Percentiles rank a stretch among this genome's conserved stretches.
Evolutionary conservation across 129 eudicot species (phyloP).

Genomic region (Solidago caesia): DNA sequence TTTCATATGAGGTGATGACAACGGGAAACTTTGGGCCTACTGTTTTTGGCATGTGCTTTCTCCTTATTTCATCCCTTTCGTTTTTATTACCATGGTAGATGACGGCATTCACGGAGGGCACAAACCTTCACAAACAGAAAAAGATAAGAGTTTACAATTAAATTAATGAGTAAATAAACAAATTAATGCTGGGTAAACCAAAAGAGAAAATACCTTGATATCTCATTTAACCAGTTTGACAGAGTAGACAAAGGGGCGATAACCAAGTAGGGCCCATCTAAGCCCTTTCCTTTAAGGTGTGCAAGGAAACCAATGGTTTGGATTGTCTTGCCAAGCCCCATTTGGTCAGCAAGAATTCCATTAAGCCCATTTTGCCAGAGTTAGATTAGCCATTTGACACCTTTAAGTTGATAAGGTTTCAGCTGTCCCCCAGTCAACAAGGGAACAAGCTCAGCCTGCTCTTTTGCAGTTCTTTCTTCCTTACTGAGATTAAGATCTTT

Average conservation of each 20-base stretch:
- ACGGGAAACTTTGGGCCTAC: slow-evolving; percentile 79
- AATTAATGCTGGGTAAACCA: not conserved
- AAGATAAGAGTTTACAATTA: not conserved
- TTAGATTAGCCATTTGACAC: slow-evolving; percentile 95
- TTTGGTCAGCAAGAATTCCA: slow-evolving; percentile 98
- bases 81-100: slow-evolving; percentile 79
- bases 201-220: slow-evolving; percentile 52
- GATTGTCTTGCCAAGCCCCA: slow-evolving; percentile 98
- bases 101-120: slow-evolving; percentile 67
- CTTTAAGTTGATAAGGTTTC: slow-evolving; percentile 91
- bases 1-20: slow-evolving; percentile 85
- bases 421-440: slow-evolving; percentile 90
- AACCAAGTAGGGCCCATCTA: slow-evolving; percentile 94
- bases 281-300: slow-evolving; percentile 92
- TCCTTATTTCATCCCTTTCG: slow-evolving; percentile 65
- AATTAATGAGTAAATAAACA: not conserved
- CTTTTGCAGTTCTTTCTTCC: slow-evolving; percentile 69
- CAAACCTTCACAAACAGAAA: slow-evolving; percentile 53
- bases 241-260: slow-evolving; percentile 97
- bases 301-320: slow-evolving; percentile 97
- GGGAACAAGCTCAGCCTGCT: slow-evolving; percentile 83
- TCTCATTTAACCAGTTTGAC: slow-evolving; percentile 92
- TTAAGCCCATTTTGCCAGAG: slow-evolving; percentile 97
- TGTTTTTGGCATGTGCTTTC: slow-evolving; percentile 78
- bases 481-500: slow-evolving; percentile 58